Conservation (phyloP, 352 stramenopile species). For the Phytopythium oedochilum region DNA sequence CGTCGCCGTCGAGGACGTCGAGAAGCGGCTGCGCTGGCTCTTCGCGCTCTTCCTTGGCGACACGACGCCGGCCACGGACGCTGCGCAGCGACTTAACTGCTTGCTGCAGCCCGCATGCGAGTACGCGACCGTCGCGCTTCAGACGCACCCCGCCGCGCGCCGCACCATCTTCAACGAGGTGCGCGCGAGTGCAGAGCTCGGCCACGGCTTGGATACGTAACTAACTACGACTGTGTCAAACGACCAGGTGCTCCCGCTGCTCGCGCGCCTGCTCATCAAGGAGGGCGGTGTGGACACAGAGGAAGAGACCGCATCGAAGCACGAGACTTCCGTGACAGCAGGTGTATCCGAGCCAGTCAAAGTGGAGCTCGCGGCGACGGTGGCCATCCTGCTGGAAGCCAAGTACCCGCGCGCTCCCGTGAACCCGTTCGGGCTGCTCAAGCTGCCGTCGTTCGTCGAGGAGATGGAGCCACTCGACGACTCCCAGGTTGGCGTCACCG, state of each 20-base stretch:
- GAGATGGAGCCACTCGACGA: constrained; percentile 35
- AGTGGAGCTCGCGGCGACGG: constrained; percentile 44
- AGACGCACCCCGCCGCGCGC: constrained; percentile 45
- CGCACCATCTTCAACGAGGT: constrained; percentile 40
- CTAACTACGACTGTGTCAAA: neutral
- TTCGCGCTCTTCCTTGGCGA: constrained; percentile 38
- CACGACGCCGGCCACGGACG: constrained; percentile 10
- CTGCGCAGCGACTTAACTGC: constrained; percentile 27
- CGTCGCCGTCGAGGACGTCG: constrained; percentile 26
- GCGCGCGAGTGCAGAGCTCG: too few relatives aligned
- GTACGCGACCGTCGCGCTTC: constrained; percentile 50
- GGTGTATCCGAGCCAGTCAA: constrained; percentile 37
- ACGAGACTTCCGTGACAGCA: neutral
- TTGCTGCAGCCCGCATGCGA: constrained; percentile 61
- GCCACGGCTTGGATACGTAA: constrained; percentile 3
- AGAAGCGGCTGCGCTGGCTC: constrained; percentile 45
- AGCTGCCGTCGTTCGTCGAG: constrained; percentile 52
- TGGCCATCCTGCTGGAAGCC: constrained; percentile 53
- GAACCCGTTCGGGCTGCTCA: constrained; percentile 50
- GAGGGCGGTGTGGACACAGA: constrained; percentile 8
- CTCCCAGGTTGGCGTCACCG: neutral
- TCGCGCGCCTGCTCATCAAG: constrained; percentile 33
- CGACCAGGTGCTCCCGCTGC: constrained; percentile 31
- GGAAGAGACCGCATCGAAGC: constrained; percentile 4
- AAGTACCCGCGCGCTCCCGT: constrained; percentile 26